Conservation (phyloP, 331 rosid genomes). For the Rosa hybrid region DNA sequence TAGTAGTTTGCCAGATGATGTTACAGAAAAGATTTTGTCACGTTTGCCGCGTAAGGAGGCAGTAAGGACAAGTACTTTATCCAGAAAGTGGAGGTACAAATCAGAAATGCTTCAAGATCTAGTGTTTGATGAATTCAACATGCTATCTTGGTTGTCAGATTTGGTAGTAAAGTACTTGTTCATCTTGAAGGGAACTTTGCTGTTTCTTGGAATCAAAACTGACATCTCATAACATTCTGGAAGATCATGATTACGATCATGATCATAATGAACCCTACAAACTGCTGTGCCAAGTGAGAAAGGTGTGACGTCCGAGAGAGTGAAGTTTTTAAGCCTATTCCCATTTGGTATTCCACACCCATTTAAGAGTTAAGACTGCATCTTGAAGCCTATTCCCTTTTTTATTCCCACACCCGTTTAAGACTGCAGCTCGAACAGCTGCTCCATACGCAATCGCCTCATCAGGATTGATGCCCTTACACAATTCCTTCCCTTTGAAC, state of each 20-base stretch:
- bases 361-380: not conserved
- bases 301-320: not conserved
- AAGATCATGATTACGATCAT: too few species aligned
- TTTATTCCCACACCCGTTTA: not conserved
- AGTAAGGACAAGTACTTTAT: slow-evolving; percentile 50
- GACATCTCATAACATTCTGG: not conserved
- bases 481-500: not conserved
- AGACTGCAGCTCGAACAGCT: not conserved
- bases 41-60: slow-evolving; percentile 48
- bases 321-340: not conserved
- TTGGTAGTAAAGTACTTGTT: not conserved
- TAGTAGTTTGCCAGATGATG: slow-evolving; percentile 47
- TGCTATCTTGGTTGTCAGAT: not conserved
- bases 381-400: not conserved
- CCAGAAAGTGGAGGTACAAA: slow-evolving; percentile 58
- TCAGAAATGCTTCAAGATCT: slow-evolving; percentile 42
- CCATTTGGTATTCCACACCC: not conserved
- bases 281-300: not conserved
- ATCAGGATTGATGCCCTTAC: not conserved
- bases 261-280: too few species aligned
- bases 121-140: slow-evolving; percentile 31
- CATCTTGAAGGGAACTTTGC: not conserved
- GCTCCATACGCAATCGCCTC: not conserved
- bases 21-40: slow-evolving; percentile 20
- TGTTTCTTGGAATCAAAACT: too few species aligned